Conservation (phyloP, 1,284 basidiomycete species). For the Apiotrichum brassicae region DNA sequence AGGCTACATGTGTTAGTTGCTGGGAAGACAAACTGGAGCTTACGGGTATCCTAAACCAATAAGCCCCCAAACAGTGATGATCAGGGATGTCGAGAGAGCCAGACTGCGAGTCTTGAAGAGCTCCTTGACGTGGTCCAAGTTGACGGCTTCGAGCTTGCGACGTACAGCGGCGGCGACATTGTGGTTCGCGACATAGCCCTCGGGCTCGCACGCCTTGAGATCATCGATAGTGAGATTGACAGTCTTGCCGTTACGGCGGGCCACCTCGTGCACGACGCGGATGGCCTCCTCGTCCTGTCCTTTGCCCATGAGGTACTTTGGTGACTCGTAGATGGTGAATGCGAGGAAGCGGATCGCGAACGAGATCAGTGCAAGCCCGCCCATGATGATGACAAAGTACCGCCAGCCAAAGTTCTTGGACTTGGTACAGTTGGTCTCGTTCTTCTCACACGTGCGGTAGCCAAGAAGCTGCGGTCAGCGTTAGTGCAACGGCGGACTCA, state of each 20-base stretch:
- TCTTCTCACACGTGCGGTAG: slow-evolving; percentile 17
- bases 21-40: background rate
- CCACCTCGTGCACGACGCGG: slow-evolving; percentile 49
- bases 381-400: slow-evolving; percentile 55
- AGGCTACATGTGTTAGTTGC: background rate
- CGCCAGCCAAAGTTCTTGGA: slow-evolving; percentile 35
- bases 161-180: slow-evolving; percentile 22
- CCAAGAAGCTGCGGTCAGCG: slow-evolving; percentile 18
- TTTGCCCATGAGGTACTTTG: slow-evolving; percentile 50
- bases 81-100: slow-evolving; percentile 53
- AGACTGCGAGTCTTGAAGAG: slow-evolving; percentile 54
- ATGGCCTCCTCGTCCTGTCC: slow-evolving; percentile 58
- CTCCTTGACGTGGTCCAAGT: slow-evolving; percentile 52
- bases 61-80: slow-evolving; percentile 56
- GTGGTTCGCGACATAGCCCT: slow-evolving; percentile 14
- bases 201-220: slow-evolving; percentile 42
- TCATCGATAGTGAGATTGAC: slow-evolving; percentile 52
- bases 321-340: slow-evolving; percentile 55
- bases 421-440: slow-evolving; percentile 15
- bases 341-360: slow-evolving; percentile 40
- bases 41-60: slow-evolving; percentile 59
- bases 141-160: slow-evolving; percentile 45
- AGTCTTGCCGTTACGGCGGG: slow-evolving; percentile 52
- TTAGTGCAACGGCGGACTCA: background rate
- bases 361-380: slow-evolving; percentile 50